Percentiles rank a stretch among this genome's conserved stretches.
Conservation (phyloP, 2,329 filamentous ascomycete genomes). For the Ramichloridium luteum region DNA sequence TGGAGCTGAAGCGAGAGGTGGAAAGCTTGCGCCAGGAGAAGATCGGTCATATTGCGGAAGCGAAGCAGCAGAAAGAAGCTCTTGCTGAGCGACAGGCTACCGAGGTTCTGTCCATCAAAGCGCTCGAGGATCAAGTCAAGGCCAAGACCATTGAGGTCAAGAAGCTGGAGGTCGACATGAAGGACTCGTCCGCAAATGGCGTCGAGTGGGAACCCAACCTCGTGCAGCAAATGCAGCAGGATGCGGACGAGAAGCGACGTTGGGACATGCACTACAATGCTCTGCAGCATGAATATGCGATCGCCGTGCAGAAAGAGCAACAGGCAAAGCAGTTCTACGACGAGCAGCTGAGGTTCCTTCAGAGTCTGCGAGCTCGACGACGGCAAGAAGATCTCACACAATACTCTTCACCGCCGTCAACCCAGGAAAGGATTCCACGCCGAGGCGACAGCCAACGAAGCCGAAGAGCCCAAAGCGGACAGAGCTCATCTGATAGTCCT, state of each 20-base stretch:
- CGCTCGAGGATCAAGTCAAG: conserved; percentile 61
- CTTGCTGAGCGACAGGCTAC: conserved; percentile 31
- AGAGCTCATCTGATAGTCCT: conserved; percentile 20
- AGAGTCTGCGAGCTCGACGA: conserved; percentile 17
- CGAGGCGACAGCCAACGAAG: conserved; percentile 31
- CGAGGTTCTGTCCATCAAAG: conserved; percentile 39
- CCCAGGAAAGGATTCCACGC: conserved; percentile 12
- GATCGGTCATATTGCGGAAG: conserved; percentile 22
- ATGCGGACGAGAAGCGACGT: conserved; percentile 30
- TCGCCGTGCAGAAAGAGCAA: conserved; percentile 21
- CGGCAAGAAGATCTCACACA: conserved; percentile 21
- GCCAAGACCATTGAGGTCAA: conserved; percentile 61
- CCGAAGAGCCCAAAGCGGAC: conserved; percentile 26
- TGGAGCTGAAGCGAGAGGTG: conserved; percentile 38
- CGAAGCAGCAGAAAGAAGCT: conserved; percentile 30
- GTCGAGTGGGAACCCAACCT: conserved; percentile 20
- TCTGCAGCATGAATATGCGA: conserved; percentile 23
- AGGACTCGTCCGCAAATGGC: conserved; percentile 39
- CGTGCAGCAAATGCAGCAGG: conserved; percentile 24
- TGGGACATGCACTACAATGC: conserved; percentile 24
- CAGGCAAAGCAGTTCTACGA: conserved; percentile 30
- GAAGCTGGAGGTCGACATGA: conserved; percentile 52
- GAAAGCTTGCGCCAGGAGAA: conserved; percentile 32
- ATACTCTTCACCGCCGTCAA: conserved; percentile 15
- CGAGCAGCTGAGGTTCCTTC: conserved; percentile 27